These are phyloP conservation scores for Fagopyrum tataricum DNA, from an alignment of 148 eudicot genomes.

Conservation along the genomic window DNA sequence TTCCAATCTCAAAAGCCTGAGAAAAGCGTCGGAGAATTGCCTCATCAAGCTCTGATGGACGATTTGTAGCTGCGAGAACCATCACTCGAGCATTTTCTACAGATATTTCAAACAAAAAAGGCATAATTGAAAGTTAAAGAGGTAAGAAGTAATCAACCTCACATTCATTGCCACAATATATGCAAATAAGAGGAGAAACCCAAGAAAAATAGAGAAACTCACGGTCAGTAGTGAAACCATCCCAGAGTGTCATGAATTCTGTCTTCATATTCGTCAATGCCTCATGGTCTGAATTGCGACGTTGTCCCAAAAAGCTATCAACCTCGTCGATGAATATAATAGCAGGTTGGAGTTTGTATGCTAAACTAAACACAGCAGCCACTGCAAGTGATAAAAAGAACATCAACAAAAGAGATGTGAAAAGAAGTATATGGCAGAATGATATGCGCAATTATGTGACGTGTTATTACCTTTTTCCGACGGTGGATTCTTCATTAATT, in stretches of 20 bases:
- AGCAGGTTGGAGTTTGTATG: slow-evolving; percentile 91
- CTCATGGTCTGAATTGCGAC: slow-evolving; percentile 72
- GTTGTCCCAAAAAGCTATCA: slow-evolving; percentile 91
- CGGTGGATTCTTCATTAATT: neutral
- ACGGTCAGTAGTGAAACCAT: slow-evolving; percentile 92
- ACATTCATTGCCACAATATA: neutral
- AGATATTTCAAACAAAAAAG: slow-evolving; percentile 4
- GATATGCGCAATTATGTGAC: neutral
- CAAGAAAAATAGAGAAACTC: slow-evolving; percentile 19
- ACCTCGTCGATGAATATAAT: slow-evolving; percentile 94
- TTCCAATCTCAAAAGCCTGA: slow-evolving; percentile 92
- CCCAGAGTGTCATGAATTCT: slow-evolving; percentile 94
- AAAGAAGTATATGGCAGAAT: neutral
- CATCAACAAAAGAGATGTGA: neutral
- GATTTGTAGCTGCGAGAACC: slow-evolving; percentile 98
- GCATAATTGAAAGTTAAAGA: neutral
- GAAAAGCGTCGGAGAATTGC: slow-evolving; percentile 94
- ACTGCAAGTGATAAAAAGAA: slow-evolving; percentile 42
- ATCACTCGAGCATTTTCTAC: slow-evolving; percentile 87
- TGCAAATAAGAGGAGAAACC: neutral
- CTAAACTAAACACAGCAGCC: slow-evolving; percentile 91
- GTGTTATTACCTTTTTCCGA: neutral
- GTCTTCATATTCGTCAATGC: slow-evolving; percentile 85
- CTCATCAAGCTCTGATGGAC: slow-evolving; percentile 96
- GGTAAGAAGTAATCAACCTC: neutral